These are phyloP conservation scores for Macroventuria anomochaeta DNA, from an alignment of 2,329 filamentous ascomycete genomes.

Conservation along the genomic window DNA sequence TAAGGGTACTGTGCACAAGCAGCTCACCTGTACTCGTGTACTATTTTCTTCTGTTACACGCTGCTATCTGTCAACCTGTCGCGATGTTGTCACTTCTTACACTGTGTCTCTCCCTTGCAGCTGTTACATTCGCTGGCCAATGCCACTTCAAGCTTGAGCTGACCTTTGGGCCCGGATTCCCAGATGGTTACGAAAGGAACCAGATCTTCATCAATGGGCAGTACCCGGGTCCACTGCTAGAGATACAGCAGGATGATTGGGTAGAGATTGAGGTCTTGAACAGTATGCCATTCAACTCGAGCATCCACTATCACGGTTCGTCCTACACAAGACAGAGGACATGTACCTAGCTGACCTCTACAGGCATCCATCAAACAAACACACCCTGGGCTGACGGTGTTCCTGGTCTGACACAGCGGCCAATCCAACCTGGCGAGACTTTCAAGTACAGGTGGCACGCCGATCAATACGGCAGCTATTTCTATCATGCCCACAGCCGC, in stretches of 20 bases:
- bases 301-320: conserved; percentile 59
- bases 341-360: neutral
- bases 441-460: conserved; percentile 65
- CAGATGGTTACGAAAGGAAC: conserved; percentile 34
- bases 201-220: conserved; percentile 38
- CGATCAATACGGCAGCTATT: conserved; percentile 64
- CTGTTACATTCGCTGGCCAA: conserved; percentile 14
- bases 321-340: neutral
- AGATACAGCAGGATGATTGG: conserved; percentile 31
- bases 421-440: conserved; percentile 57
- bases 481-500: conserved; percentile 65
- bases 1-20: neutral
- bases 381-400: conserved; percentile 69
- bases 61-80: neutral
- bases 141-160: conserved; percentile 28
- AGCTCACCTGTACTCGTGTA: neutral
- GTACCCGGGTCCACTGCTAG: conserved; percentile 34
- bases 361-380: conserved; percentile 56
- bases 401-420: conserved; percentile 62
- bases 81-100: conserved; percentile 22
- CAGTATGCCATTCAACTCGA: conserved; percentile 55
- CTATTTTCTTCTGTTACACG: neutral
- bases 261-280: conserved; percentile 53
- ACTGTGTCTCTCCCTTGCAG: conserved; percentile 17
- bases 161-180: conserved; percentile 29